Evolutionary conservation across 495 filamentous ascomycete species (phyloP).

Genomic region (Podospora pseudoanserina): DNA sequence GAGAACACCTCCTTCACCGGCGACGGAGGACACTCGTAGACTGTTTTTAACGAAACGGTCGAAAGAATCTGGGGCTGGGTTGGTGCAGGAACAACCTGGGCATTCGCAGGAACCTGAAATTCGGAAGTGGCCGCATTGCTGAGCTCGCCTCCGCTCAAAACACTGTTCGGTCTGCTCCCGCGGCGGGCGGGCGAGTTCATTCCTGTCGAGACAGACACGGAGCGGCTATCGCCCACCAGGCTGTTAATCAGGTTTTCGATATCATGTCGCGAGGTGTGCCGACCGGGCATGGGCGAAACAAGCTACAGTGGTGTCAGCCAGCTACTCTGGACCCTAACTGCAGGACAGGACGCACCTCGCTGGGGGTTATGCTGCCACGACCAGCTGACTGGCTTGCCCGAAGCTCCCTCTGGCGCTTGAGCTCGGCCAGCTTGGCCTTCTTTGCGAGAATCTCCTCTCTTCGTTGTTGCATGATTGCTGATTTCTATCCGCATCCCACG

Average conservation of each 20-base stretch:
- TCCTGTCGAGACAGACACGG: conserved; percentile 66
- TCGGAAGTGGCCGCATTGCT: conserved; percentile 66
- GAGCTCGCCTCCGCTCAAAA: conserved; percentile 69
- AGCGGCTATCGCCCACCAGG: conserved; percentile 72
- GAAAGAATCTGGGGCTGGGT: conserved; percentile 48
- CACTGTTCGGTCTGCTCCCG: conserved; percentile 80
- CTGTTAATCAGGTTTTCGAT: conserved; percentile 78
- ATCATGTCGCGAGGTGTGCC: conserved; percentile 68
- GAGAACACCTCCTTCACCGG: conserved; percentile 77
- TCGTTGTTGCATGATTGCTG: conserved; percentile 67
- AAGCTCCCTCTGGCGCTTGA: conserved; percentile 85
- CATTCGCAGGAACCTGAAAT: conserved; percentile 39
- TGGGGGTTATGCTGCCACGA: conserved; percentile 54
- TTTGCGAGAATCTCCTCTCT: conserved; percentile 93
- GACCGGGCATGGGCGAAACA: conserved; percentile 62
- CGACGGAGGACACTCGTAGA: conserved; percentile 71
- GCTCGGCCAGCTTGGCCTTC: conserved; percentile 88
- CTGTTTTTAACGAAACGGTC: conserved; percentile 62
- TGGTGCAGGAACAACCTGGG: conserved; percentile 30
- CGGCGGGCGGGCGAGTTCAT: conserved; percentile 58
- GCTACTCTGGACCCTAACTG: conserved; percentile 23
- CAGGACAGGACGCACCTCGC: conserved; percentile 43
- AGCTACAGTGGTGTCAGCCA: conserved; percentile 45
- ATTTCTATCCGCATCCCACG: conserved; percentile 40
- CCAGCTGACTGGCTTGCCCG: conserved; percentile 67